Evolutionary conservation across 805 yeast genomes (phyloP).

Genomic region (Lipomyces sp.): DNA sequence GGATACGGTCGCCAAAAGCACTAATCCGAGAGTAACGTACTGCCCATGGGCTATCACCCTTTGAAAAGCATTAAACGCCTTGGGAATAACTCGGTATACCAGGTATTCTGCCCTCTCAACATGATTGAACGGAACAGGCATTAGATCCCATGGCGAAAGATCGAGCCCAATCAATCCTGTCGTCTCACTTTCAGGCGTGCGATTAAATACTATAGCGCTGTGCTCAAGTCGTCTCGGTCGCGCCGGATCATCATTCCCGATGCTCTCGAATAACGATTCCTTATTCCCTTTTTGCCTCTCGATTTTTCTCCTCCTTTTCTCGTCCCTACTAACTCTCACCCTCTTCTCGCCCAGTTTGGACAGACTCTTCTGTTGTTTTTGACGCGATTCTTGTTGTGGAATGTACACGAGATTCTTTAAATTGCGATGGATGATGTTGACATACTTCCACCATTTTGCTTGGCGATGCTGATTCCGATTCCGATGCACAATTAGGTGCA

Average conservation of each 20-base stretch:
- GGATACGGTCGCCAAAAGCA: conserved; percentile 22
- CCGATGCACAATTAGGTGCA: conserved; percentile 70
- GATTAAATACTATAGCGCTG: not conserved
- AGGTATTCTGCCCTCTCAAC: conserved; percentile 20
- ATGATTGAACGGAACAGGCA: conserved; percentile 2
- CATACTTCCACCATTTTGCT: conserved; percentile 75
- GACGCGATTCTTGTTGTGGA: not conserved
- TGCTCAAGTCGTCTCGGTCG: too few species aligned
- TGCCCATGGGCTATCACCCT: conserved; percentile 28
- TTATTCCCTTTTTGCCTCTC: not conserved
- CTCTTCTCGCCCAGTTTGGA: not conserved
- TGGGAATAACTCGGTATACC: conserved; percentile 27
- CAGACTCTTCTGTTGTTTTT: not conserved
- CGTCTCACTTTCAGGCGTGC: not conserved
- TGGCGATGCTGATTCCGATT: conserved; percentile 76
- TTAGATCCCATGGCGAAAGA: not conserved
- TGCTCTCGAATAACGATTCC: not conserved
- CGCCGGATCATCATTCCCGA: not conserved
- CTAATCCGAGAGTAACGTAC: conserved; percentile 25
- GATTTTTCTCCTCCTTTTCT: not conserved
- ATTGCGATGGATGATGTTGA: conserved; percentile 64
- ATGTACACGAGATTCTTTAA: conserved; percentile 12
- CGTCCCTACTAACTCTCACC: not conserved
- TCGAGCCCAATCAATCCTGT: not conserved
- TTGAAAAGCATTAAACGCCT: conserved; percentile 29